Base-by-base conservation (phyloP, 1,284 basidiomycete genomes). In the Grifola frondosa region DNA sequence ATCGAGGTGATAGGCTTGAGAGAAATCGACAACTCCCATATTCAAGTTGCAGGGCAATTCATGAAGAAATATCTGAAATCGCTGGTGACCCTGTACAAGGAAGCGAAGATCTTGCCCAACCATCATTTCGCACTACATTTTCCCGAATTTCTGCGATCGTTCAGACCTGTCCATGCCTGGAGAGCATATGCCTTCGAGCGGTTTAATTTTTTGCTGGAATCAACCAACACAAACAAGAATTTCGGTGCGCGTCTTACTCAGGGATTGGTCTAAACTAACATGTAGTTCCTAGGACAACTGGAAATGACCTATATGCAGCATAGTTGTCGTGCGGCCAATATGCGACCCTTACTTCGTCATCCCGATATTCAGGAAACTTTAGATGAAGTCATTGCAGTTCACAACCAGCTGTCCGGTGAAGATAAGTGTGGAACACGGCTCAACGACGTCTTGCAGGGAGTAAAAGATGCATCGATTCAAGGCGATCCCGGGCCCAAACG, bases 51-150 rank as follows among this genome's bases (percentile, higher is more conserved):
- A n/a, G n/a, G n/a, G n/a, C n/a, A n/a, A n/a, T n/a, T 36, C 22
- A 59, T 64, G 8, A 13, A 20, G 4, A 44, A 53, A n/a, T 67
- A 68, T 38, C 34, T 61, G 10, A 20, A 15, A 1, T 30, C 30
- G 2, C n/a, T n/a, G n/a, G n/a, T n/a, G n/a, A n/a, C n/a, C n/a
- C n/a, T n/a, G n/a, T n/a, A n/a, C n/a, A n/a, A n/a, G n/a, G n/a
- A n/a, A n/a, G 36, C 58, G 12, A 40, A 24, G 11, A 20, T 66
- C 6, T 42, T 44, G 24, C 61, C 63, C 9, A 58, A 52, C 23
- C 63, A 68, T n/a, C 68, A 70, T 37, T 46, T 53, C 3, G 37
- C 58, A 1, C 42, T 66, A 12, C 69, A 71, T 29, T 56, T 68
- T 10, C 56, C 50, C 3, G 52, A 62, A 8, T 54, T 59, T 30